These are phyloP conservation scores for Grosmannia huntii DNA, from an alignment of 2,329 filamentous ascomycete genomes.

Conservation along the genomic window DNA sequence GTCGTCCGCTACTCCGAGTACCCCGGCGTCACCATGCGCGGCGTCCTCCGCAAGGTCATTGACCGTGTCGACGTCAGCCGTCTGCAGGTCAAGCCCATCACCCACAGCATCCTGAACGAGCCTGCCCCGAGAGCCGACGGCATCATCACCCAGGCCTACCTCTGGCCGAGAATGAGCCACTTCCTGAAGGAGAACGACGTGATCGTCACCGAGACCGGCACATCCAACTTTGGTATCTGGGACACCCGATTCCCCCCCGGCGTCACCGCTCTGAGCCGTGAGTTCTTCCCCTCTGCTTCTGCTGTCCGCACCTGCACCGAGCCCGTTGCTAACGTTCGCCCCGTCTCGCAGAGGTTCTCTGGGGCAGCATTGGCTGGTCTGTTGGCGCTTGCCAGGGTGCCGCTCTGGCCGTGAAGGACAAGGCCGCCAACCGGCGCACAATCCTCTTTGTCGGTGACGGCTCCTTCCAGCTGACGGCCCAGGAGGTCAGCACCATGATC, in stretches of 20 bases:
- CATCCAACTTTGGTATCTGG: conserved; percentile 78
- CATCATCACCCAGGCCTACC: conserved; percentile 12
- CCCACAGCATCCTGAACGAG: conserved; percentile 34
- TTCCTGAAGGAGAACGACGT: conserved; percentile 47
- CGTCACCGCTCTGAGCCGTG: conserved; percentile 47
- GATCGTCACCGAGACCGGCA: conserved; percentile 78
- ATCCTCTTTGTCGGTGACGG: conserved; percentile 86
- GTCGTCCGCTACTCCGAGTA: conserved; percentile 69
- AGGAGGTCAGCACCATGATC: conserved; percentile 77
- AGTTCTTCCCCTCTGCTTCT: conserved; percentile 19
- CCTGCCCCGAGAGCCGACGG: conserved; percentile 5
- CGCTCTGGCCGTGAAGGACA: conserved; percentile 50
- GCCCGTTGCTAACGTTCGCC: background rate
- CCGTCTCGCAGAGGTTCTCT: conserved; percentile 28
- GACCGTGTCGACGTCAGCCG: conserved; percentile 42
- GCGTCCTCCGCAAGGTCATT: conserved; percentile 61
- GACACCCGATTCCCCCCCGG: conserved; percentile 65
- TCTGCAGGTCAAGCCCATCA: conserved; percentile 41
- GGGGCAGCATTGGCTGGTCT: conserved; percentile 53
- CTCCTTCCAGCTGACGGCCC: conserved; percentile 71
- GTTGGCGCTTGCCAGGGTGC: conserved; percentile 50
- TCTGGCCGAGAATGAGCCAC: conserved; percentile 13
- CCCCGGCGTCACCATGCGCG: conserved; percentile 63
- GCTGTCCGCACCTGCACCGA: background rate
- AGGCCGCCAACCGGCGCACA: conserved; percentile 44